phyloP scores from a whole-genome alignment of 1,284 basidiomycete species.

The Fomes fomentarius region DNA sequence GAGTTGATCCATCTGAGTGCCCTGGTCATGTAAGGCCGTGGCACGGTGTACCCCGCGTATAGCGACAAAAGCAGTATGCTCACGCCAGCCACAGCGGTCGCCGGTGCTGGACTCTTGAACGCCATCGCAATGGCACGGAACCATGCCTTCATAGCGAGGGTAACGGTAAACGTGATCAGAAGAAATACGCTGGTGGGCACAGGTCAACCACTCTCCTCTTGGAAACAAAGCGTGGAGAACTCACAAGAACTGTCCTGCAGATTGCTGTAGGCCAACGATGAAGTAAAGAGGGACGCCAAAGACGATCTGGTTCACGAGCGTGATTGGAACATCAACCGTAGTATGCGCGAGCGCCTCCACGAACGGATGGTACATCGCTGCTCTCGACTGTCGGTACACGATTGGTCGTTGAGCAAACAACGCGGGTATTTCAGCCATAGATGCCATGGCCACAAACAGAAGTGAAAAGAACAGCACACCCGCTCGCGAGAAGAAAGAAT shows the following conservation, averaged over 20 bases:
- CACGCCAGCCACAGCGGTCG: slow-evolving; percentile 64
- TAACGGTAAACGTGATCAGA: slow-evolving; percentile 51
- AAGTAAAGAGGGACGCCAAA: slow-evolving; percentile 69
- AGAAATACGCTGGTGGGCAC: slow-evolving; percentile 48
- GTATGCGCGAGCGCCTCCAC: slow-evolving; percentile 70
- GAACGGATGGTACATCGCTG: slow-evolving; percentile 69
- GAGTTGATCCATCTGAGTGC: slow-evolving; percentile 68
- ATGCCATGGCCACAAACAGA: slow-evolving; percentile 55
- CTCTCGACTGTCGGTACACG: slow-evolving; percentile 59
- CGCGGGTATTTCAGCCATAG: slow-evolving; percentile 75
- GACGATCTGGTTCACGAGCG: slow-evolving; percentile 50
- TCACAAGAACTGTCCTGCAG: slow-evolving; percentile 64
- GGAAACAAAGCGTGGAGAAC: slow-evolving; percentile 26
- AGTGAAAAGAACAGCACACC: slow-evolving; percentile 76
- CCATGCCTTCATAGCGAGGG: slow-evolving; percentile 63
- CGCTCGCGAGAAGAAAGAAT: slow-evolving; percentile 79
- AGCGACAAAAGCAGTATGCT: slow-evolving; percentile 48
- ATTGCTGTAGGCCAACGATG: slow-evolving; percentile 58
- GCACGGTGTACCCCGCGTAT: slow-evolving; percentile 54
- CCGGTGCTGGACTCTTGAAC: slow-evolving; percentile 54
- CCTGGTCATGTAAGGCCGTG: slow-evolving; percentile 62
- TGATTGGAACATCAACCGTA: slow-evolving; percentile 72
- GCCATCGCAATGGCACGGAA: slow-evolving; percentile 62
- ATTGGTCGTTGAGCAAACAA: slow-evolving; percentile 77
- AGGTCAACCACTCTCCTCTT: no score